phyloP scores from a whole-genome alignment of 768 basidiomycete genomes.

The Mycena olivaceomarginata region DNA sequence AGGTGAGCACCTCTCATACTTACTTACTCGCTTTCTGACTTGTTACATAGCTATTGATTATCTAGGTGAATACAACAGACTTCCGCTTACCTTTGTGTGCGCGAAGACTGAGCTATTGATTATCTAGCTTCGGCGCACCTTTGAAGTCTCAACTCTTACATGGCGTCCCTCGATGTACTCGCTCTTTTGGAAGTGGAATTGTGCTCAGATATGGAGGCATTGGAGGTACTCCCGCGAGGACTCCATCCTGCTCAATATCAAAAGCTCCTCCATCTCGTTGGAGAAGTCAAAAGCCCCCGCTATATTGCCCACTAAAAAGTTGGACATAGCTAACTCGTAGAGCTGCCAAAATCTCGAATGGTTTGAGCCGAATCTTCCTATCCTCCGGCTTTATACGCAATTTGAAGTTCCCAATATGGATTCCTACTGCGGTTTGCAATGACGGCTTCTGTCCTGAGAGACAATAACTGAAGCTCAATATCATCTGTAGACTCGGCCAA shows the following conservation, averaged over 20 bases:
- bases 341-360: neutral
- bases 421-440: neutral
- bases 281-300: neutral
- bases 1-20: too few relatives aligned
- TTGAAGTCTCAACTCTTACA: too few relatives aligned
- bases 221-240: neutral
- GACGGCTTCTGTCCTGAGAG: neutral
- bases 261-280: neutral
- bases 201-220: neutral
- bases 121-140: too few relatives aligned
- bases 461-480: neutral
- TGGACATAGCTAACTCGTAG: neutral
- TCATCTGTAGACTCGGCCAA: neutral
- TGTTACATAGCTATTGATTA: too few relatives aligned
- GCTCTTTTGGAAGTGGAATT: neutral
- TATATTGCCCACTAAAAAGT: neutral
- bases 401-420: neutral
- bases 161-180: conserved; percentile 2
- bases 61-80: too few relatives aligned
- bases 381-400: neutral
- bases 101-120: too few relatives aligned
- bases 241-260: neutral
- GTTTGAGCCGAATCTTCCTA: neutral
- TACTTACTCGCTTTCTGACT: too few relatives aligned
- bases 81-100: too few relatives aligned